Percentiles rank a stretch among this genome's conserved stretches.
phyloP scores from a whole-genome alignment of 805 yeast genomes.

The Metschnikowia rubicola region DNA sequence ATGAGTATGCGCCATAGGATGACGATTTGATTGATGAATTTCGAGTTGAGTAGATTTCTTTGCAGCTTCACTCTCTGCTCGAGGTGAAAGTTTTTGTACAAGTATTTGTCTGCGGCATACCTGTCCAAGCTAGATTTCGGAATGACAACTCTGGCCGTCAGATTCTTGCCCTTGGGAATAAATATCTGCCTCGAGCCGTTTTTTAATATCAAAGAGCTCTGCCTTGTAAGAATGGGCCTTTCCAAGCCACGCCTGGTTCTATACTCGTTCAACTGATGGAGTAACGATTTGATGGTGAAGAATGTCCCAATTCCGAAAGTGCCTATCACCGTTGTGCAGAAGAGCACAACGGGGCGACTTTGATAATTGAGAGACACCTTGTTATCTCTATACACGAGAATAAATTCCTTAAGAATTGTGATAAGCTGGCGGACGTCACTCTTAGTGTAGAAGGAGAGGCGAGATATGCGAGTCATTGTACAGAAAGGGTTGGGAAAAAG shows the following conservation, averaged over 20 bases:
- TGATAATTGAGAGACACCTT: constrained; percentile 38
- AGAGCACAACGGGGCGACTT: constrained; percentile 41
- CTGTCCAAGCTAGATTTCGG: constrained; percentile 47
- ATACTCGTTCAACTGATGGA: constrained; percentile 31
- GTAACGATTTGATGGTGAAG: constrained; percentile 28
- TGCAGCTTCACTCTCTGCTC: constrained; percentile 30
- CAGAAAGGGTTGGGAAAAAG: too few relatives aligned
- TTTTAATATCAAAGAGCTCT: constrained; percentile 39
- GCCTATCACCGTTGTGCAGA: constrained; percentile 37
- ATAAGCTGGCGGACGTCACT: constrained; percentile 34
- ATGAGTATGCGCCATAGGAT: constrained; percentile 79
- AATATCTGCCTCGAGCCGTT: constrained; percentile 46
- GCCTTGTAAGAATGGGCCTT: constrained; percentile 38
- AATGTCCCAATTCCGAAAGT: constrained; percentile 40
- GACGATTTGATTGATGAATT: constrained; percentile 65
- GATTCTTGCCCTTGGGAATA: constrained; percentile 44
- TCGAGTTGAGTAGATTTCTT: constrained; percentile 46
- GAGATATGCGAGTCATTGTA: constrained; percentile 35
- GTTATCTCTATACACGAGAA: constrained; percentile 33
- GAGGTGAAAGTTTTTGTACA: constrained; percentile 45
- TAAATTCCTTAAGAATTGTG: constrained; percentile 35
- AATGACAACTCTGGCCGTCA: constrained; percentile 39
- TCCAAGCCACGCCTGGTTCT: constrained; percentile 22
- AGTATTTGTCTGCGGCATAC: constrained; percentile 54
- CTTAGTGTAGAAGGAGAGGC: constrained; percentile 28